A percentile compares a stretch with the other conserved stretches of the same genome.
phyloP scores from a whole-genome alignment of 73 alveolate species.

The Paramecium pentaurelia region DNA sequence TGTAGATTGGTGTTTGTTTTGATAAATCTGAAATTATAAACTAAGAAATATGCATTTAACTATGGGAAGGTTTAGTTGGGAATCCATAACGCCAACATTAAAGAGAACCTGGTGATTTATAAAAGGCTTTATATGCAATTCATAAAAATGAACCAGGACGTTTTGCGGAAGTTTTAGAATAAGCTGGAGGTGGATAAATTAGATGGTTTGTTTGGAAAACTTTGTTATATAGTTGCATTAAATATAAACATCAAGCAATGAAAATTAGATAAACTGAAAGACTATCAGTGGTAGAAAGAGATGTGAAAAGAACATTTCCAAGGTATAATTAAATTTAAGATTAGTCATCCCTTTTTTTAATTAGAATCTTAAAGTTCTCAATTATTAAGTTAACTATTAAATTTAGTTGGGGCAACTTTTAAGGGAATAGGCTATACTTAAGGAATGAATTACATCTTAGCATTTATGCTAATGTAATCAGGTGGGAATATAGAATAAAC shows the following conservation, averaged over 20 bases:
- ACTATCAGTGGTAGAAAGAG: background rate
- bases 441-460: slow-evolving; percentile 29
- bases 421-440: background rate
- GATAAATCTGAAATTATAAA: slow-evolving; percentile 7
- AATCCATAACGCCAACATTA: background rate
- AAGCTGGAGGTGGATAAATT: slow-evolving; percentile 4
- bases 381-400: background rate
- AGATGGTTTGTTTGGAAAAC: slow-evolving; percentile 53
- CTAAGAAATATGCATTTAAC: background rate
- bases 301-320: slow-evolving; percentile 37
- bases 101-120: background rate
- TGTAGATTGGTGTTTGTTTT: slow-evolving; percentile 24
- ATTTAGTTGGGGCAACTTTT: background rate
- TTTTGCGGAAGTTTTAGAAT: background rate
- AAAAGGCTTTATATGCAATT: background rate
- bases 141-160: background rate
- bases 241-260: background rate
- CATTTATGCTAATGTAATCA: slow-evolving; percentile 21
- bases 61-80: background rate
- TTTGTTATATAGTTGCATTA: background rate
- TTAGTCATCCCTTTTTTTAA: slow-evolving; percentile 21
- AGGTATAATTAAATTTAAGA: background rate
- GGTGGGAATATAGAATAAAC: slow-evolving; percentile 11
- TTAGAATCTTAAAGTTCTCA: background rate
- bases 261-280: background rate